phyloP scores from a whole-genome alignment of 805 yeast species.

The Tetrapisispora phaffii region DNA sequence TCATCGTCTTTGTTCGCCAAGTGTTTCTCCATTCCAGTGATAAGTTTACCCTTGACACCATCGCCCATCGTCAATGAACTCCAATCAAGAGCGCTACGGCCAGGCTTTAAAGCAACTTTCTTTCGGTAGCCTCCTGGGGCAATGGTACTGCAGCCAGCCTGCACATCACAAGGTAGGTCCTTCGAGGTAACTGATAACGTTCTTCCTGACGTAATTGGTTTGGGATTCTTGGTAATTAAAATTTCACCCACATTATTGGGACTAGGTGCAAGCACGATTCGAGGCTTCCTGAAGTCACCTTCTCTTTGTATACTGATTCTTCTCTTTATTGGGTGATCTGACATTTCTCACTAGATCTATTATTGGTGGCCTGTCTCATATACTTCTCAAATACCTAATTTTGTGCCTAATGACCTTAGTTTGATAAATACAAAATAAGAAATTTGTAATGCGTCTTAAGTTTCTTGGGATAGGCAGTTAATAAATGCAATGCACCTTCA shows the following conservation, averaged over 20 bases:
- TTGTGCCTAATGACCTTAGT: no score
- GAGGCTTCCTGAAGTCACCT: not conserved
- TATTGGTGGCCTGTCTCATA: no score
- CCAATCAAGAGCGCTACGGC: conserved; percentile 29
- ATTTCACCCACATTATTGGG: not conserved
- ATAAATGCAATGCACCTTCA: no score
- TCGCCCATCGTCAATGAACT: conserved; percentile 11
- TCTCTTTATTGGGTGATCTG: not conserved
- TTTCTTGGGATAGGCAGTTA: no score
- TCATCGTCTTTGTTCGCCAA: conserved; percentile 7
- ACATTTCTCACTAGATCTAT: no score
- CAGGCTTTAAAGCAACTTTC: conserved; percentile 31
- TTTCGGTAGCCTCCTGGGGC: conserved; percentile 17
- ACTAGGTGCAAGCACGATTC: not conserved
- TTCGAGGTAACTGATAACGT: not conserved
- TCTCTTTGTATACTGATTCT: not conserved
- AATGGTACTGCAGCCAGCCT: conserved; percentile 13
- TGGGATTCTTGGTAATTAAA: not conserved
- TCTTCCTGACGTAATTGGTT: not conserved
- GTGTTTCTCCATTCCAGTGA: conserved; percentile 14
- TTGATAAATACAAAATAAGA: no score
- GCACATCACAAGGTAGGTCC: not conserved
- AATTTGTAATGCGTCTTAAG: no score
- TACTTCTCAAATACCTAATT: no score
- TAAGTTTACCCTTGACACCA: conserved; percentile 12